Conservation (phyloP, 2,329 filamentous ascomycete genomes). For the Aspergillus proliferans region DNA sequence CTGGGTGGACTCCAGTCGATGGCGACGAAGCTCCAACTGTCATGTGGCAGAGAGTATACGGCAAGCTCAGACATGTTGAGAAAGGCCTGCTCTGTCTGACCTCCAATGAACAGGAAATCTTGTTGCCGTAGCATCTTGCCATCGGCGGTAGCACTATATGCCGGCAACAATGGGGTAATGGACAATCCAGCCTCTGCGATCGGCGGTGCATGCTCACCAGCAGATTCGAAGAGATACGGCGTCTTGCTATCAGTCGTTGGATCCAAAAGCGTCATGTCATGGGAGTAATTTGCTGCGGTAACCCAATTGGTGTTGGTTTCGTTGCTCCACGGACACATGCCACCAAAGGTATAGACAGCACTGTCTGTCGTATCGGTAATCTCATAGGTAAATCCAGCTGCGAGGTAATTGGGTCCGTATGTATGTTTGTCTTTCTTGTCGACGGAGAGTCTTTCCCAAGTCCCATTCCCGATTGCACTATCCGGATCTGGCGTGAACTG, state of each 20-base stretch:
- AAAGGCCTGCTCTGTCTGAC: slow-evolving; percentile 75
- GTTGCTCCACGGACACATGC: slow-evolving; percentile 66
- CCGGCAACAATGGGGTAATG: slow-evolving; percentile 66
- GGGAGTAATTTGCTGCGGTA: slow-evolving; percentile 68
- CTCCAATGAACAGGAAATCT: slow-evolving; percentile 75
- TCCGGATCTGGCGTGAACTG: slow-evolving; percentile 50
- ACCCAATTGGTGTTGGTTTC: slow-evolving; percentile 55
- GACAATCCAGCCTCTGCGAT: slow-evolving; percentile 82
- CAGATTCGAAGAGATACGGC: slow-evolving; percentile 42
- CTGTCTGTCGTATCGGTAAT: slow-evolving; percentile 46
- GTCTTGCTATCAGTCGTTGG: slow-evolving; percentile 11
- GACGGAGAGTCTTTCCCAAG: slow-evolving; percentile 46
- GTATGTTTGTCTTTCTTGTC: slow-evolving; percentile 28
- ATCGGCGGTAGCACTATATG: slow-evolving; percentile 59
- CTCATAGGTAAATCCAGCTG: slow-evolving; percentile 62
- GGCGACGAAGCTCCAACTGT: slow-evolving; percentile 75
- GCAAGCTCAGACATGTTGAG: slow-evolving; percentile 92
- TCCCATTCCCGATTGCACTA: slow-evolving; percentile 44
- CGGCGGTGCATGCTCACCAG: slow-evolving; percentile 55
- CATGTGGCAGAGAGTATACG: slow-evolving; percentile 77
- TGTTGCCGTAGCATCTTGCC: slow-evolving; percentile 64
- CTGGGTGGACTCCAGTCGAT: slow-evolving; percentile 45
- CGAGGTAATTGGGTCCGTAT: slow-evolving; percentile 52
- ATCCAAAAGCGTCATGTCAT: slow-evolving; percentile 62
- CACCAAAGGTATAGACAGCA: slow-evolving; percentile 67